Percentiles rank a stretch among this genome's conserved stretches.
phyloP scores from a whole-genome alignment of 352 stramenopile species.

The Pythium guiyangense region DNA sequence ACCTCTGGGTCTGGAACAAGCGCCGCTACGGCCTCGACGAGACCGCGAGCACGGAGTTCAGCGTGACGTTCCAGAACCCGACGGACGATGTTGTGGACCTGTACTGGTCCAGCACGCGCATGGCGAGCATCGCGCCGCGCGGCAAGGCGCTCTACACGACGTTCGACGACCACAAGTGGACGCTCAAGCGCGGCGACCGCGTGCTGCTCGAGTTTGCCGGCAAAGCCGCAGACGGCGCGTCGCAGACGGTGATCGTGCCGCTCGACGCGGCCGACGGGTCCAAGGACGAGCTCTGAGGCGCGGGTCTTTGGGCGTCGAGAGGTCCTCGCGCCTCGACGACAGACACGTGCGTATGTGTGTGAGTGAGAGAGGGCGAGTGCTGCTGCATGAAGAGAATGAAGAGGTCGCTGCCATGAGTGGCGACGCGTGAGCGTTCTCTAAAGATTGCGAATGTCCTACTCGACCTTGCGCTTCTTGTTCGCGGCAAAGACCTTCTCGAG shows the following conservation, averaged over 20 bases:
- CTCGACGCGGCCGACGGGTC: slow-evolving; percentile 8
- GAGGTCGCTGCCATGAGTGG: too few relatives aligned
- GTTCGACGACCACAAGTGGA: slow-evolving; percentile 66
- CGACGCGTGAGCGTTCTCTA: too few relatives aligned
- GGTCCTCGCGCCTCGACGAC: too few relatives aligned
- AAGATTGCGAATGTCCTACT: too few relatives aligned
- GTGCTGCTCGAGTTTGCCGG: slow-evolving; percentile 55
- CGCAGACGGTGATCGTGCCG: slow-evolving; percentile 48
- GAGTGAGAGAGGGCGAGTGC: too few relatives aligned
- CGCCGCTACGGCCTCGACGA: slow-evolving; percentile 62
- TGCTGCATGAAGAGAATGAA: too few relatives aligned
- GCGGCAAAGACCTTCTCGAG: slow-evolving; percentile 72
- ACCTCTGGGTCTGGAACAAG: slow-evolving; percentile 97
- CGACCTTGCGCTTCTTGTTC: slow-evolving; percentile 68
- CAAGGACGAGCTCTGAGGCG: slow-evolving; percentile 51
- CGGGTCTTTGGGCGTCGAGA: too few relatives aligned
- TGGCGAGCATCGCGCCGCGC: slow-evolving; percentile 51
- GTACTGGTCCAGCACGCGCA: slow-evolving; percentile 68
- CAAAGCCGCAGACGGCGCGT: slow-evolving; percentile 34
- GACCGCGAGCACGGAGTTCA: slow-evolving; percentile 29
- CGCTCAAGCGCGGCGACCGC: slow-evolving; percentile 43
- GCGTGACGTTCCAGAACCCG: slow-evolving; percentile 68
- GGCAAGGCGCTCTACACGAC: slow-evolving; percentile 52
- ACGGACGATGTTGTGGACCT: slow-evolving; percentile 41
- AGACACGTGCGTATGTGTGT: slow-evolving; percentile 11